phyloP scores from a whole-genome alignment of 495 filamentous ascomycete species.

The Penicillium manginii region DNA sequence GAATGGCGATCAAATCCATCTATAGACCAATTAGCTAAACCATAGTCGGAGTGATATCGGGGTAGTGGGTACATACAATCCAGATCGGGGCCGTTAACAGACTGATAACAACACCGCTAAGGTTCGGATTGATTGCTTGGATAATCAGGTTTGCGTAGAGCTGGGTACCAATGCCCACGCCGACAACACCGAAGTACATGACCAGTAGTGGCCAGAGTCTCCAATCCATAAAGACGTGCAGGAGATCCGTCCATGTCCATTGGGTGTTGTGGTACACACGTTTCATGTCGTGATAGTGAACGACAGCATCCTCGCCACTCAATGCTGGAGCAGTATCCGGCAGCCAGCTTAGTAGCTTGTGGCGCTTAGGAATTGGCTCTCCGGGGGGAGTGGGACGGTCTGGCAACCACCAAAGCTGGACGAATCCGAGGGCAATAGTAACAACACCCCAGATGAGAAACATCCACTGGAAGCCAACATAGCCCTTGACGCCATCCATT shows the following conservation, averaged over 20 bases:
- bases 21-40: slow-evolving; percentile 25
- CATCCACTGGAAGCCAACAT: slow-evolving; percentile 94
- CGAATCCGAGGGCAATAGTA: slow-evolving; percentile 68
- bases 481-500: slow-evolving; percentile 78
- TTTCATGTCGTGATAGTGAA: slow-evolving; percentile 85
- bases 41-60: background rate
- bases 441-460: slow-evolving; percentile 86
- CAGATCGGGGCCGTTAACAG: slow-evolving; percentile 88
- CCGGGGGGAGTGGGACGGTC: slow-evolving; percentile 78
- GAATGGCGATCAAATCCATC: slow-evolving; percentile 89
- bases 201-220: slow-evolving; percentile 79
- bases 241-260: slow-evolving; percentile 73
- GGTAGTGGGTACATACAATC: slow-evolving; percentile 62
- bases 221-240: slow-evolving; percentile 77
- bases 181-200: slow-evolving; percentile 96
- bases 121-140: slow-evolving; percentile 68
- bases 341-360: slow-evolving; percentile 59
- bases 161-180: slow-evolving; percentile 87
- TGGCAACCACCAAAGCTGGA: slow-evolving; percentile 86
- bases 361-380: slow-evolving; percentile 37
- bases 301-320: slow-evolving; percentile 72
- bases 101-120: slow-evolving; percentile 77
- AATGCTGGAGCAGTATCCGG: slow-evolving; percentile 70
- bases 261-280: slow-evolving; percentile 72
- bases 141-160: slow-evolving; percentile 88